Conservation (phyloP, 2,329 filamentous ascomycete species). For the Claviceps humidiphila region DNA sequence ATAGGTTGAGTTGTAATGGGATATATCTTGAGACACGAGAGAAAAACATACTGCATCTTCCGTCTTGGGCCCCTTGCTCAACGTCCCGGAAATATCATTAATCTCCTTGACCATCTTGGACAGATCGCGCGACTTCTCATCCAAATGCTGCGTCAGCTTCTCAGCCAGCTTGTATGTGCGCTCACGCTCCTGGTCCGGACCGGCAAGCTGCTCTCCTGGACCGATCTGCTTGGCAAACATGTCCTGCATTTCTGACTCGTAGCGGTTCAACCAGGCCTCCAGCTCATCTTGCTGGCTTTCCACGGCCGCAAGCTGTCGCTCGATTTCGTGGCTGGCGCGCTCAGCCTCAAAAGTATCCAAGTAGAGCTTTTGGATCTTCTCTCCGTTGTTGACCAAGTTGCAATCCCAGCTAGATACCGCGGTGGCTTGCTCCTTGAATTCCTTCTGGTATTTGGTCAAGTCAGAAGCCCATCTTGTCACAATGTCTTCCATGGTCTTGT, state of each 20-base stretch:
- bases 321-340: slow-evolving; percentile 82
- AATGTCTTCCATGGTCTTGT: slow-evolving; percentile 98
- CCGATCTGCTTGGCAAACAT: slow-evolving; percentile 71
- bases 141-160: slow-evolving; percentile 77
- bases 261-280: slow-evolving; percentile 74
- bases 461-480: slow-evolving; percentile 95
- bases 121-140: slow-evolving; percentile 87
- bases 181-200: slow-evolving; percentile 91
- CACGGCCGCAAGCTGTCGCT: slow-evolving; percentile 77
- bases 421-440: slow-evolving; percentile 81
- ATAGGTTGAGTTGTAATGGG: slow-evolving; percentile 4
- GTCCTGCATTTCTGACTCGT: slow-evolving; percentile 82
- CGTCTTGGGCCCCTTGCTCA: slow-evolving; percentile 80
- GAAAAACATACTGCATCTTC: slow-evolving; percentile 63
- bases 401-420: slow-evolving; percentile 87
- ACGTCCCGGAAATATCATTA: slow-evolving; percentile 76
- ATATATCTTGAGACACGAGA: background rate
- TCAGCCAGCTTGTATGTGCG: slow-evolving; percentile 92
- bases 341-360: slow-evolving; percentile 87
- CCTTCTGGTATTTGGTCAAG: slow-evolving; percentile 89
- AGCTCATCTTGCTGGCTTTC: slow-evolving; percentile 91
- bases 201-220: slow-evolving; percentile 62
- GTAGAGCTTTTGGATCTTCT: slow-evolving; percentile 90
- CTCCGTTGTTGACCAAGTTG: slow-evolving; percentile 81
- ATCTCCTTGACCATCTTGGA: slow-evolving; percentile 97